A percentile compares a stretch with the other conserved stretches of the same genome.
Conservation (phyloP, 2,329 filamentous ascomycete species). For the Hysterium pulicare region DNA sequence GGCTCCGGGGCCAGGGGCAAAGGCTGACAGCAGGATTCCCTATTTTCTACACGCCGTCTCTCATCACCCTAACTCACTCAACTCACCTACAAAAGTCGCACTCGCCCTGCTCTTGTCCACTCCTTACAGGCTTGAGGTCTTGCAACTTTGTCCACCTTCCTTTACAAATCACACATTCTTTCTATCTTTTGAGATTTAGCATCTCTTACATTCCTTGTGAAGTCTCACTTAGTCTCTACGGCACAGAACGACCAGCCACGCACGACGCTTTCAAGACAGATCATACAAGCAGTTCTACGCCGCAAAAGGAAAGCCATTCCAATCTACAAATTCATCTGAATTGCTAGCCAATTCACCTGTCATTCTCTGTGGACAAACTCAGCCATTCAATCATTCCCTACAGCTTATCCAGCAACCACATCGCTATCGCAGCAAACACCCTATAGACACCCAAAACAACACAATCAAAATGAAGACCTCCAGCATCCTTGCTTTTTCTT, state of each 20-base stretch:
- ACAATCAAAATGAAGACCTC: slow-evolving; percentile 10
- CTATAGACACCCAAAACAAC: not conserved
- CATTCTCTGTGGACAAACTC: not conserved
- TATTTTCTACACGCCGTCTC: not conserved
- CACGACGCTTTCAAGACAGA: not conserved
- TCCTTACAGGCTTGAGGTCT: slow-evolving; percentile 6
- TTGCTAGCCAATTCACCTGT: slow-evolving; percentile 5
- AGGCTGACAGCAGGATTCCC: not conserved
- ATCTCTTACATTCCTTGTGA: slow-evolving; percentile 3
- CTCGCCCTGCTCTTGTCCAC: slow-evolving; percentile 1
- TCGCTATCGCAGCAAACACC: slow-evolving; percentile 4
- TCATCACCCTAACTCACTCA: not conserved
- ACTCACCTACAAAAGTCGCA: slow-evolving; percentile 3
- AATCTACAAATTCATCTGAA: slow-evolving; percentile 1
- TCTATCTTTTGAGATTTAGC: slow-evolving; percentile 3
- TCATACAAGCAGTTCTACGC: not conserved
- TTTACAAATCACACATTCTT: slow-evolving; percentile 3
- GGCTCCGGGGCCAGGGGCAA: too few species aligned
- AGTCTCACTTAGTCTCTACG: not conserved
- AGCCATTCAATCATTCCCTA: not conserved
- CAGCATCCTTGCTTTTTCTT: slow-evolving; percentile 9
- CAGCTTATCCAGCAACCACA: not conserved
- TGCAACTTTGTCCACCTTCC: not conserved
- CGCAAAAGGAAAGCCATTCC: not conserved
- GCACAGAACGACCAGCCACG: slow-evolving; percentile 1